These are phyloP conservation scores for Calonectria leucothoes DNA, from an alignment of 2,329 filamentous ascomycete species.

Conservation along the genomic window DNA sequence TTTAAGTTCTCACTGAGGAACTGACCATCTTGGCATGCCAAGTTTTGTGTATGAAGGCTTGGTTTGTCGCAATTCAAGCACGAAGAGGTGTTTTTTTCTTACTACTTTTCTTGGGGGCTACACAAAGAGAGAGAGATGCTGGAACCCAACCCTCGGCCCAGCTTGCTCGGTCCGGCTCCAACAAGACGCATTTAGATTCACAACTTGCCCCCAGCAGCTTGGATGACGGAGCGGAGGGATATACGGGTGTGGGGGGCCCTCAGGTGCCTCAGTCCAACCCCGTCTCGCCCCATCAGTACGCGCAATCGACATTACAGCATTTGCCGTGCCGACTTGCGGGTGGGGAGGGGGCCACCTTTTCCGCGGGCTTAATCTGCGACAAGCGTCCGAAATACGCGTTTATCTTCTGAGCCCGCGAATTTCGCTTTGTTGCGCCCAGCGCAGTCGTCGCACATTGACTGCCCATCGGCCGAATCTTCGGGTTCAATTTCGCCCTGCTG, in stretches of 20 bases:
- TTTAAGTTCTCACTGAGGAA: constrained; percentile 8
- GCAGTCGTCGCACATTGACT: neutral
- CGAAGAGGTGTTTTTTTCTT: neutral
- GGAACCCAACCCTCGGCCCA: neutral
- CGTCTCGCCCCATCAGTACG: constrained; percentile 8
- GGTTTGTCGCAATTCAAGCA: neutral
- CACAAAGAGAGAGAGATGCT: no score
- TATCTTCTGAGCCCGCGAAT: constrained; percentile 13
- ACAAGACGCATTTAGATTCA: neutral
- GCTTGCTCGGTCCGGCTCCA: neutral
- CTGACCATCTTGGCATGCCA: neutral
- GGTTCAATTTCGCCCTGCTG: neutral
- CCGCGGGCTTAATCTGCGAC: constrained; percentile 9
- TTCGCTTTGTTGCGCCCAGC: neutral
- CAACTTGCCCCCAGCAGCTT: neutral
- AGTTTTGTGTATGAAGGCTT: neutral
- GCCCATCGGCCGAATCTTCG: neutral
- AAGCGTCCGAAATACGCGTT: constrained; percentile 14
- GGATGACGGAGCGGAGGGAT: neutral
- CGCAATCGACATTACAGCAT: constrained; percentile 11
- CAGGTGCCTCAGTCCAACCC: neutral
- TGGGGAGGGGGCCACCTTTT: neutral
- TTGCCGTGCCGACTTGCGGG: neutral
- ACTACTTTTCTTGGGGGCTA: neutral
- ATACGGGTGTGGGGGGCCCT: neutral